phyloP scores from a whole-genome alignment of 352 stramenopile species.

The Pythium pectinolyticum region DNA sequence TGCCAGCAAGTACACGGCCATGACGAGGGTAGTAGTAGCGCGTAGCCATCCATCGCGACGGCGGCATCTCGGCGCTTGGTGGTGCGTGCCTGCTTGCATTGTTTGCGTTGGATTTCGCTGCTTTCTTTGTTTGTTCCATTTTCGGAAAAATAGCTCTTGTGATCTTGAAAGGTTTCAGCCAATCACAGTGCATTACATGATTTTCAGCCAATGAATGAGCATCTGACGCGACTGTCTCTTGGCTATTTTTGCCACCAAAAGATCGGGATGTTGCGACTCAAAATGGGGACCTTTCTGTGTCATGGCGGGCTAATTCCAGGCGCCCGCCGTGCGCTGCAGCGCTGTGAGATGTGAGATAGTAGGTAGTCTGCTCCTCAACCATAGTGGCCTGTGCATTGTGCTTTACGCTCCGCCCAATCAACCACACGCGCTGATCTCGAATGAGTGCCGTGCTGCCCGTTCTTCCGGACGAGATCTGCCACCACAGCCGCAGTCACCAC shows the following conservation, averaged over 20 bases:
- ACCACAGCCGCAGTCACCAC: background rate
- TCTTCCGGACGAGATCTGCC: background rate
- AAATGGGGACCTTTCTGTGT: too few species aligned
- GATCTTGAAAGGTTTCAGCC: background rate
- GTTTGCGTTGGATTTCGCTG: background rate
- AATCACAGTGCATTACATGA: background rate
- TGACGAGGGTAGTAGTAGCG: background rate
- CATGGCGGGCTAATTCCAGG: constrained; percentile 13
- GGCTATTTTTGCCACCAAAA: constrained; percentile 21
- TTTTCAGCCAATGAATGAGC: background rate
- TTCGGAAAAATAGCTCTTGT: background rate
- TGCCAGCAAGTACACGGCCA: constrained; percentile 4
- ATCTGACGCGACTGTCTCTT: background rate
- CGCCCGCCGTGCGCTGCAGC: background rate
- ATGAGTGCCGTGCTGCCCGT: constrained; percentile 6
- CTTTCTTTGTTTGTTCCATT: constrained; percentile 2
- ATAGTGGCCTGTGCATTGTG: too few species aligned
- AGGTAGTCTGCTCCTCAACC: background rate
- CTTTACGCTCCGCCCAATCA: background rate
- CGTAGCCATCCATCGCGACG: background rate
- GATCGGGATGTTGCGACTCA: constrained; percentile 1
- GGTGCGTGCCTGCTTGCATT: background rate
- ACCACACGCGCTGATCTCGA: background rate
- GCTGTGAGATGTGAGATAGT: background rate
- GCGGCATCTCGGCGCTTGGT: background rate